Percentiles rank a stretch among this genome's conserved stretches.
Conservation (phyloP, 1,284 basidiomycete genomes). For the Pyrrhoderma lamaoense region DNA sequence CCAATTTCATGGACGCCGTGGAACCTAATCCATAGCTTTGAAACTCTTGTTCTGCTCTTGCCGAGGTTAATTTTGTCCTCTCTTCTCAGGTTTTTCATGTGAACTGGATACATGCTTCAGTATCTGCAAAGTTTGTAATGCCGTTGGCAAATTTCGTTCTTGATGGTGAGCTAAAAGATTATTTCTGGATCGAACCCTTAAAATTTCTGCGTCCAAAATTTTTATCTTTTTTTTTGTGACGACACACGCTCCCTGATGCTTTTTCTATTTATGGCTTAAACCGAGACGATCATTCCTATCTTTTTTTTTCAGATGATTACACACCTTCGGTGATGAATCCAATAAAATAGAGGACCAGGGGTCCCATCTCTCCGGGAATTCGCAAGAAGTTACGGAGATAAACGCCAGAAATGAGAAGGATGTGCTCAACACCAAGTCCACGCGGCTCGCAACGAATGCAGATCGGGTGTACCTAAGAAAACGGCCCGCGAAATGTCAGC, state of each 20-base stretch:
- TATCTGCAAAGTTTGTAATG: constrained; percentile 9
- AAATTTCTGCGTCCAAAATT: not conserved
- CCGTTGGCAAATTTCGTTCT: constrained; percentile 17
- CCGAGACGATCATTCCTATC: not conserved
- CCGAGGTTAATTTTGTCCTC: not conserved
- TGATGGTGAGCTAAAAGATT: constrained; percentile 2
- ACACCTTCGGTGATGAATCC: too few relatives aligned
- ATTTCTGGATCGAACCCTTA: too few relatives aligned
- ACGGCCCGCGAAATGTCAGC: constrained; percentile 6
- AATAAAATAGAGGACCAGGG: not conserved
- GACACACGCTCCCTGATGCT: too few relatives aligned
- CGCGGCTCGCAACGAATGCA: constrained; percentile 5
- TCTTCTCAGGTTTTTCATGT: constrained; percentile 18
- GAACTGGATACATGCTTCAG: constrained; percentile 18
- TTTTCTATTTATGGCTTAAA: not conserved
- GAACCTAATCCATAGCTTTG: too few relatives aligned
- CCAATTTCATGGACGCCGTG: too few relatives aligned
- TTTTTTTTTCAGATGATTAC: too few relatives aligned
- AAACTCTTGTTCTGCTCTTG: too few relatives aligned
- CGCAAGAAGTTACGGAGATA: constrained; percentile 1
- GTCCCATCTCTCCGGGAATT: not conserved
- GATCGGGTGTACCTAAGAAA: not conserved
- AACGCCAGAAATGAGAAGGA: constrained; percentile 2
- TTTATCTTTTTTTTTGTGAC: too few relatives aligned
- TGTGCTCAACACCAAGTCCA: not conserved